Conservation (phyloP, 129 eudicot species). For the Lonicera japonica region DNA sequence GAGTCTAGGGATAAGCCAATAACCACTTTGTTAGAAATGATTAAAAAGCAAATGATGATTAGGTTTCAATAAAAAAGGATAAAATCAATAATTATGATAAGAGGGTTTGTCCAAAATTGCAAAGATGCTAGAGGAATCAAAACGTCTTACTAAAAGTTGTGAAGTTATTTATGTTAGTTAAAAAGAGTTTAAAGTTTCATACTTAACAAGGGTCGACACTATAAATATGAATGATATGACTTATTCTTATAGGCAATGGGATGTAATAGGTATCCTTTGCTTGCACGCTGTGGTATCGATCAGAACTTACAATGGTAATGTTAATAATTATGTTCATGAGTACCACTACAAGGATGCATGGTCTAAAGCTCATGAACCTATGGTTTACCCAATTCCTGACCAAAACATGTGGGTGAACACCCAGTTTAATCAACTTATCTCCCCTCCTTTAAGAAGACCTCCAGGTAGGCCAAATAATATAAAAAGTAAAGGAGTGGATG, state of each 20-base stretch:
- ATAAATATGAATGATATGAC: constrained; percentile 4
- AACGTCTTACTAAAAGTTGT: background rate
- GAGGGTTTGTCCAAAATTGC: background rate
- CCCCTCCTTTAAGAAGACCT: too few species aligned
- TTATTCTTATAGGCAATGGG: constrained; percentile 17
- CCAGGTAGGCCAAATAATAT: too few species aligned
- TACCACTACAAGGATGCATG: background rate
- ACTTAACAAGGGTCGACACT: background rate
- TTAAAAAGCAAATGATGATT: background rate
- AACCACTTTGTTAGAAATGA: background rate
- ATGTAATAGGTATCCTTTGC: constrained; percentile 12
- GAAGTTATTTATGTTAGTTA: background rate
- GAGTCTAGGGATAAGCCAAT: background rate
- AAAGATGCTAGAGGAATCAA: background rate
- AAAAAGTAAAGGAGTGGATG: too few species aligned
- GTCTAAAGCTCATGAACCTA: background rate
- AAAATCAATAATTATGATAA: background rate
- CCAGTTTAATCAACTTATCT: too few species aligned
- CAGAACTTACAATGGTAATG: background rate
- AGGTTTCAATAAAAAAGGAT: background rate
- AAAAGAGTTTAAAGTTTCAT: background rate
- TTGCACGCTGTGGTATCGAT: constrained; percentile 5
- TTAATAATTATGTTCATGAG: background rate
- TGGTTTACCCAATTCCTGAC: too few species aligned
- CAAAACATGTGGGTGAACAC: too few species aligned